Conservation (phyloP, 805 yeast genomes). For the Hanseniaspora guilliermondii region DNA sequence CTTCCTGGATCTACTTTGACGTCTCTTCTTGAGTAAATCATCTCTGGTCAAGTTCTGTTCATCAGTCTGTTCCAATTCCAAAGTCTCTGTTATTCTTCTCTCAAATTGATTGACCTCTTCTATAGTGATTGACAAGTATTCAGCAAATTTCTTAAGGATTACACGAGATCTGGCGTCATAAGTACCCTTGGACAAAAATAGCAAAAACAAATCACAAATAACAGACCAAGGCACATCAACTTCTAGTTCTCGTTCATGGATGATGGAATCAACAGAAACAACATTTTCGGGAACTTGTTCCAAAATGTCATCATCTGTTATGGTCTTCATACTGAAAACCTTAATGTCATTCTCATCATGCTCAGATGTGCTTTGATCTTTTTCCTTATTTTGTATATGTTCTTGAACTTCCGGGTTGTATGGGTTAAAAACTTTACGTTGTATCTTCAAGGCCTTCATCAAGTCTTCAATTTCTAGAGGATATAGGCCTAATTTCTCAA, state of each 20-base stretch:
- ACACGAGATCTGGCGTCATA: constrained; percentile 86
- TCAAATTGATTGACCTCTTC: constrained; percentile 81
- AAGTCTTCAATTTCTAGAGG: constrained; percentile 69
- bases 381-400: constrained; percentile 14
- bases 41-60: constrained; percentile 59
- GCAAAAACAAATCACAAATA: constrained; percentile 75
- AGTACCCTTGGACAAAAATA: constrained; percentile 66
- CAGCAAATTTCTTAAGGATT: constrained; percentile 57
- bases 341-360: constrained; percentile 12
- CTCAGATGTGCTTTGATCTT: constrained; percentile 11
- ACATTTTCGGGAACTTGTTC: constrained; percentile 16
- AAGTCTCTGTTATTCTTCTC: constrained; percentile 74
- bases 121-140: constrained; percentile 41
- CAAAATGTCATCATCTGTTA: background rate
- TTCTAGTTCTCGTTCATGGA: constrained; percentile 32
- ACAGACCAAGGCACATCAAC: constrained; percentile 88
- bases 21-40: constrained; percentile 55
- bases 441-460: constrained; percentile 45
- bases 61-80: constrained; percentile 77
- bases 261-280: constrained; percentile 27
- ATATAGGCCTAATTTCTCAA: constrained; percentile 71
- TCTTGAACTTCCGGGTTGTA: constrained; percentile 21
- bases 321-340: background rate
- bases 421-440: constrained; percentile 42
- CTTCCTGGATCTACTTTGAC: constrained; percentile 50